Percentiles rank a stretch among this genome's conserved stretches.
phyloP scores from a whole-genome alignment of 768 basidiomycete genomes.

The Collybia sordida region DNA sequence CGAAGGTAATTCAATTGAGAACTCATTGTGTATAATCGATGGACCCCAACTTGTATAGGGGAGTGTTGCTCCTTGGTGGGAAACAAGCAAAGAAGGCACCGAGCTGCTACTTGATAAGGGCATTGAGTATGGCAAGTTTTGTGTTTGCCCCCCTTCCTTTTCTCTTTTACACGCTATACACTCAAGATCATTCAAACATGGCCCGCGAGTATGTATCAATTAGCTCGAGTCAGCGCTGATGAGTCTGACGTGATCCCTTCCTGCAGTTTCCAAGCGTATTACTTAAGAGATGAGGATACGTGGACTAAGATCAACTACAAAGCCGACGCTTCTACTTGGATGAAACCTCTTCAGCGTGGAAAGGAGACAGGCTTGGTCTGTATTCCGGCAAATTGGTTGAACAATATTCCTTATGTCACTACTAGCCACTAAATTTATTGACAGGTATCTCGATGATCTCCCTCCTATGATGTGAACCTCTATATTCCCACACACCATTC shows the following conservation, averaged over 20 bases:
- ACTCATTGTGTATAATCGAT: neutral
- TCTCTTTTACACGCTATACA: too few species aligned
- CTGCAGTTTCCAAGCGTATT: constrained; percentile 59
- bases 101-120: constrained; percentile 67
- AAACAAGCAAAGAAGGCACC: constrained; percentile 66
- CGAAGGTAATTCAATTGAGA: constrained; percentile 31
- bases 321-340: constrained; percentile 62
- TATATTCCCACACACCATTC: constrained; percentile 4
- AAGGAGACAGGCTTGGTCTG: constrained; percentile 58
- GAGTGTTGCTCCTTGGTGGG: constrained; percentile 81
- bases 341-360: constrained; percentile 68
- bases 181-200: constrained; percentile 9
- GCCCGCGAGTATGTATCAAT: constrained; percentile 20
- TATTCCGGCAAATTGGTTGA: constrained; percentile 71
- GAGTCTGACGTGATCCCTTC: constrained; percentile 7
- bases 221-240: constrained; percentile 15
- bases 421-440: neutral
- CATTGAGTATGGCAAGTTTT: constrained; percentile 61
- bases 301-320: constrained; percentile 76
- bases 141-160: too few species aligned
- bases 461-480: constrained; percentile 64
- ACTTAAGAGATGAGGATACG: constrained; percentile 62
- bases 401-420: neutral
- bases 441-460: constrained; percentile 69
- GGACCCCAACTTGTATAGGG: constrained; percentile 21